phyloP scores from a whole-genome alignment of 176 grass and related monocot species.

The Cenchrus purpureus region DNA sequence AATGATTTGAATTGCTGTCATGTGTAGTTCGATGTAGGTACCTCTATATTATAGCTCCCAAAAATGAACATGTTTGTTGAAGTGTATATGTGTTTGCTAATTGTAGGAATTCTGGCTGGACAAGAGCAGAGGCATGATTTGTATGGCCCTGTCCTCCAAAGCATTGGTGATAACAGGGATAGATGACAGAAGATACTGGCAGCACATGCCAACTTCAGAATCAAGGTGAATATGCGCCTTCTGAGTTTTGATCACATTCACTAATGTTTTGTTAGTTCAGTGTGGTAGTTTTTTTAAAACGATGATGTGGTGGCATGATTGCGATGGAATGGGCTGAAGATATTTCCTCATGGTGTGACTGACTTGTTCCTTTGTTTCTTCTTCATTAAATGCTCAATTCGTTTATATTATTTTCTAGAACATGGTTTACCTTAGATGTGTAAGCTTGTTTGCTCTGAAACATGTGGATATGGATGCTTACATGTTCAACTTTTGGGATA shows the following conservation, averaged over 20 bases:
- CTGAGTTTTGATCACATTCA: not conserved
- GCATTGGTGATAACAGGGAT: slow-evolving; percentile 80
- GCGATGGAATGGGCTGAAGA: slow-evolving; percentile 5
- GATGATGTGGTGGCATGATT: not conserved
- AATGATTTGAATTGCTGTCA: not conserved
- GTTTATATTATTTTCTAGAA: not conserved
- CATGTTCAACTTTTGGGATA: not conserved
- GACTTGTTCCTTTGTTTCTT: slow-evolving; percentile 31
- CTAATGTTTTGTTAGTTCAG: slow-evolving; percentile 4
- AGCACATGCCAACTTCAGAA: slow-evolving; percentile 76
- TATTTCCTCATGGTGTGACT: slow-evolving; percentile 7
- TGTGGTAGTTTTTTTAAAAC: slow-evolving; percentile 23
- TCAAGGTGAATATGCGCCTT: slow-evolving; percentile 57
- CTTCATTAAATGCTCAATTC: not conserved
- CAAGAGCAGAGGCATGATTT: slow-evolving; percentile 73
- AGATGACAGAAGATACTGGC: slow-evolving; percentile 89
- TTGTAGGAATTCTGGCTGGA: slow-evolving; percentile 90
- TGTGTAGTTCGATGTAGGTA: not conserved
- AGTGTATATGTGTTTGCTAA: not conserved
- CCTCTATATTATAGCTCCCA: not conserved
- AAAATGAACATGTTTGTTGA: slow-evolving; percentile 12
- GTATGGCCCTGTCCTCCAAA: slow-evolving; percentile 85
- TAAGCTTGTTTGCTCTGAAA: not conserved
- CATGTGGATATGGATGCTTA: not conserved
- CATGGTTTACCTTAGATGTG: not conserved